A percentile compares a stretch with the other conserved stretches of the same genome.
Conservation (phyloP, 345 rosid genomes). For the Sisymbrium irio region DNA sequence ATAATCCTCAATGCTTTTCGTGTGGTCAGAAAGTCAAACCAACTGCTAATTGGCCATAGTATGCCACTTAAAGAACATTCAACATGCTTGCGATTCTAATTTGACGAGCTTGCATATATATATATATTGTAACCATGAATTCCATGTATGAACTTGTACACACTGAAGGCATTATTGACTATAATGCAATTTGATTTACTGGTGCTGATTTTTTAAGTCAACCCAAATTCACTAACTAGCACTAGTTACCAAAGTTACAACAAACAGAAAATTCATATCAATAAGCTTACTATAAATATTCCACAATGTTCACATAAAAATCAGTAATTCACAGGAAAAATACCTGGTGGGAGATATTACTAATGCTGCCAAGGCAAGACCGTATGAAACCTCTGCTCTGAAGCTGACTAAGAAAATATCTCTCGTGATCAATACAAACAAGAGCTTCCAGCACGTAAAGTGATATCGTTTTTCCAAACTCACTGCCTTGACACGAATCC, state of each 20-base stretch:
- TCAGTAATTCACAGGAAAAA: constrained; percentile 3
- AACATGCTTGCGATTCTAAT: neutral
- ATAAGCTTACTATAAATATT: neutral
- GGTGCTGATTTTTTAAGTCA: neutral
- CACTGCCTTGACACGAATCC: constrained; percentile 90
- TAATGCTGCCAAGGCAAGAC: constrained; percentile 65
- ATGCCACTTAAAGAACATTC: constrained; percentile 12
- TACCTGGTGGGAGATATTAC: constrained; percentile 73
- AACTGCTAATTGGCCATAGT: constrained; percentile 6
- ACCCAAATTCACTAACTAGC: neutral
- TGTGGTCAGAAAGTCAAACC: constrained; percentile 4
- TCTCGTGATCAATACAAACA: constrained; percentile 79
- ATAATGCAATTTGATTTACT: neutral
- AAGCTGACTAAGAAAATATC: constrained; percentile 84
- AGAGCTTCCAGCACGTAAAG: constrained; percentile 86
- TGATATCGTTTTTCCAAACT: constrained; percentile 84
- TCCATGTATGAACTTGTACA: neutral
- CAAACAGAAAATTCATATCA: neutral
- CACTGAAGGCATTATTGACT: constrained; percentile 3
- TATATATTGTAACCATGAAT: neutral
- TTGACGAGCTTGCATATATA: neutral
- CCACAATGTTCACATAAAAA: neutral
- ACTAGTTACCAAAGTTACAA: constrained; percentile 5
- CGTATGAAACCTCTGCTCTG: constrained; percentile 92
- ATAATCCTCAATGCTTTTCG: neutral